These are phyloP conservation scores for Penicillium turbatum DNA, from an alignment of 495 filamentous ascomycete species.

Conservation along the genomic window DNA sequence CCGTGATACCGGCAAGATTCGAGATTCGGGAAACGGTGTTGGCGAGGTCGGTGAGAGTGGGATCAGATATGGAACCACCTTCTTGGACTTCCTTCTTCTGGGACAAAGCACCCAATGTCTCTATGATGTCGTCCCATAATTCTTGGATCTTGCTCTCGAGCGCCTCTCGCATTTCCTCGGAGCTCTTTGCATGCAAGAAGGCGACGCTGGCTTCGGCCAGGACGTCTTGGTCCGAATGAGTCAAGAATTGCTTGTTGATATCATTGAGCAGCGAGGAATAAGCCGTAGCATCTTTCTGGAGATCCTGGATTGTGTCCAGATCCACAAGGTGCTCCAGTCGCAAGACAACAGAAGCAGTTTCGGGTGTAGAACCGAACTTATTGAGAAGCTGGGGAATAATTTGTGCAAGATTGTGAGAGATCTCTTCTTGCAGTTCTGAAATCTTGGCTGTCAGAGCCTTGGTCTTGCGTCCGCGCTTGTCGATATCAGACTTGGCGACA, in stretches of 20 bases:
- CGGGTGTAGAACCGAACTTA: conserved; percentile 86
- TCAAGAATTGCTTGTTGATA: conserved; percentile 87
- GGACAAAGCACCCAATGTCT: conserved; percentile 61
- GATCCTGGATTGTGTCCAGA: conserved; percentile 80
- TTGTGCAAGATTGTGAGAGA: conserved; percentile 66
- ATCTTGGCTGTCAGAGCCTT: conserved; percentile 59
- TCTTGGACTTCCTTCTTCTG: conserved; percentile 60
- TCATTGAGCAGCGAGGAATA: conserved; percentile 84
- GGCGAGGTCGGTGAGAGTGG: conserved; percentile 62
- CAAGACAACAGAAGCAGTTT: conserved; percentile 77
- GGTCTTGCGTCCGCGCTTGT: conserved; percentile 58
- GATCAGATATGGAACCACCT: conserved; percentile 56
- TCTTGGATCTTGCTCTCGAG: conserved; percentile 72
- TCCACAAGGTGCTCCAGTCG: conserved; percentile 84
- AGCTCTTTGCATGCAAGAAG: conserved; percentile 77
- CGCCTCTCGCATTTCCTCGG: conserved; percentile 80
- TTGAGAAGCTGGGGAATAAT: conserved; percentile 81
- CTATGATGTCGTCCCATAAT: conserved; percentile 80
- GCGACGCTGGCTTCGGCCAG: conserved; percentile 79
- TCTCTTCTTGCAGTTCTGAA: conserved; percentile 63
- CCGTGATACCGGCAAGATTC: conserved; percentile 74
- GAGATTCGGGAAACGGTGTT: conserved; percentile 80
- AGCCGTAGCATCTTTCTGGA: conserved; percentile 77
- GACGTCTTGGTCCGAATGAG: conserved; percentile 80
- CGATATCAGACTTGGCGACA: conserved; percentile 51